phyloP scores from a whole-genome alignment of 2,329 filamentous ascomycete species.

The Scedosporium aurantiacum region DNA sequence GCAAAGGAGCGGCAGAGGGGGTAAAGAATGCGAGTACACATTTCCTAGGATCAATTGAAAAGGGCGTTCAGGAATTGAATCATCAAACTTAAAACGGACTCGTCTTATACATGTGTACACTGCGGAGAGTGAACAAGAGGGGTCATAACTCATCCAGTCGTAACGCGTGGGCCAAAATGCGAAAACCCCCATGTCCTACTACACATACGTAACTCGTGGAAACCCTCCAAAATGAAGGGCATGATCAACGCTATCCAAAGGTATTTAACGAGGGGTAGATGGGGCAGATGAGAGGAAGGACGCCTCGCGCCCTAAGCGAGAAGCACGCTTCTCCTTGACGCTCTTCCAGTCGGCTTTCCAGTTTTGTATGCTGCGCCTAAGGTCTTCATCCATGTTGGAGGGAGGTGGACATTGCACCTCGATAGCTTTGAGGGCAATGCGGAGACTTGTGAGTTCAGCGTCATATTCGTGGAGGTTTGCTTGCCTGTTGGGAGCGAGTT shows the following conservation, averaged over 20 bases:
- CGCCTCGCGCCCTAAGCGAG: slow-evolving; percentile 12
- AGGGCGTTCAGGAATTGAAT: neutral
- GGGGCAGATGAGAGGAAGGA: neutral
- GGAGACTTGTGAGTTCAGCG: slow-evolving; percentile 48
- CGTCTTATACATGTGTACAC: neutral
- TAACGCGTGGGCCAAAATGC: neutral
- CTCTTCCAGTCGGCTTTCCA: slow-evolving; percentile 51
- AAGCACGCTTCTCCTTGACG: slow-evolving; percentile 35
- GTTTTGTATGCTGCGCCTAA: slow-evolving; percentile 45
- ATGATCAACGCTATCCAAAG: neutral
- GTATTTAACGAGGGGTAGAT: neutral
- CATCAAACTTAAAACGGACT: neutral
- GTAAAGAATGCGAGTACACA: neutral
- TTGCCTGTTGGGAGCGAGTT: slow-evolving; percentile 28
- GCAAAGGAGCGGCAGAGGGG: neutral
- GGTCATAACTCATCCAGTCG: neutral
- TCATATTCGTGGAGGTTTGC: slow-evolving; percentile 45
- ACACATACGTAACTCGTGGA: neutral
- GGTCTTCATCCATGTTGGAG: slow-evolving; percentile 44
- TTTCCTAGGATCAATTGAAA: neutral
- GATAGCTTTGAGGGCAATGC: slow-evolving; percentile 51
- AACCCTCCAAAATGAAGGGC: neutral
- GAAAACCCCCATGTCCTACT: neutral
- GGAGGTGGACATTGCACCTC: slow-evolving; percentile 45
- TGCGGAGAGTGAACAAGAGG: neutral